phyloP scores from a whole-genome alignment of 257 asterid species.

The Solanum etuberosum region DNA sequence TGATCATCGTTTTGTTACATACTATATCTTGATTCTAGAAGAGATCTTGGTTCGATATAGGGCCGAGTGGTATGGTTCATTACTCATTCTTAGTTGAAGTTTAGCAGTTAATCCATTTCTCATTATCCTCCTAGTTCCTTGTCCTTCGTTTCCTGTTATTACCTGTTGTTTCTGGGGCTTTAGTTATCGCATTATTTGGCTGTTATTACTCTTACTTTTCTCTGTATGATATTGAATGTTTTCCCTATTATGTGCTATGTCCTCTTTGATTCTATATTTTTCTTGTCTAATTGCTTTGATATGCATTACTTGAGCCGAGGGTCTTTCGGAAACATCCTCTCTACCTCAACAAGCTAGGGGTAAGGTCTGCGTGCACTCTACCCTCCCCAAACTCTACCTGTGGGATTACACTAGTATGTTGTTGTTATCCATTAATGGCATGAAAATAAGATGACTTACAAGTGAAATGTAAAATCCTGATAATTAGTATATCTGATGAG shows the following conservation, averaged over 20 bases:
- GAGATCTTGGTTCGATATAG: background rate
- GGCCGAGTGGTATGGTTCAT: background rate
- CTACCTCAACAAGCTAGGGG: background rate
- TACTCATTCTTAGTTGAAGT: background rate
- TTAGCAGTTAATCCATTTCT: background rate
- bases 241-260: background rate
- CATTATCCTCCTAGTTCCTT: background rate
- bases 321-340: background rate
- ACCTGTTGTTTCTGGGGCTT: background rate
- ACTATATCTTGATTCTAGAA: background rate
- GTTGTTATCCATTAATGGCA: background rate
- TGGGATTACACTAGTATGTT: background rate
- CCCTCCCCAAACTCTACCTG: background rate
- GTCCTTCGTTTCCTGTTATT: background rate
- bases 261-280: background rate
- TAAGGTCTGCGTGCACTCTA: background rate
- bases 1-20: background rate
- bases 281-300: background rate
- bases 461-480: background rate
- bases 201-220: background rate
- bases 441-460: background rate
- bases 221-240: background rate
- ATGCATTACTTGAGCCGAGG: background rate
- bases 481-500: background rate
- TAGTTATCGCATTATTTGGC: background rate